Conservation (phyloP, 306 rosid genomes). For the Trifolium subterraneum region DNA sequence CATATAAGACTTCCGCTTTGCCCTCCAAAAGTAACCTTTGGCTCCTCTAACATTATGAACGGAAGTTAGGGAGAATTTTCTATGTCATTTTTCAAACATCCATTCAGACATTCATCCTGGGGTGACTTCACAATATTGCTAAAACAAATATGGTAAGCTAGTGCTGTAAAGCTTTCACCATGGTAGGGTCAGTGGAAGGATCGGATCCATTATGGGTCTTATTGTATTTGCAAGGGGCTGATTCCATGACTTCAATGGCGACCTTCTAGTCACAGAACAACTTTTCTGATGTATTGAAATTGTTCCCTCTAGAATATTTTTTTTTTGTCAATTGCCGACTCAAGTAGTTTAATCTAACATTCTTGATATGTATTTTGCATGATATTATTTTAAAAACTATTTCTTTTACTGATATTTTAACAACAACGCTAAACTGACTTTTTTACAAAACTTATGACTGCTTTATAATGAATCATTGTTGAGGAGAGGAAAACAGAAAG, state of each 20-base stretch:
- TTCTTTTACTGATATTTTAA: neutral
- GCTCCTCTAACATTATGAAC: conserved; percentile 23
- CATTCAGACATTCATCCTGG: conserved; percentile 15
- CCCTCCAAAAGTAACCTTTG: neutral
- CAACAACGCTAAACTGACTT: neutral
- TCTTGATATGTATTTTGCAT: conserved; percentile 17
- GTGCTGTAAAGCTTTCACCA: conserved; percentile 7
- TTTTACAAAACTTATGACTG: conserved; percentile 1
- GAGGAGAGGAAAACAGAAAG: neutral
- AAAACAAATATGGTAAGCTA: neutral
- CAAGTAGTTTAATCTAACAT: conserved; percentile 8
- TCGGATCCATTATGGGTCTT: neutral
- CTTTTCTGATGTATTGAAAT: neutral
- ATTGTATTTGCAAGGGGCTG: neutral
- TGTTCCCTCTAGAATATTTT: neutral
- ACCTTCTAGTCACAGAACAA: neutral
- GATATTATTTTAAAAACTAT: conserved; percentile 4
- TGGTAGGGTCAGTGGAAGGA: conserved; percentile 10
- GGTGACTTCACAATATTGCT: conserved; percentile 6
- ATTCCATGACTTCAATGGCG: neutral
- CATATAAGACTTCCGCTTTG: too few species aligned
- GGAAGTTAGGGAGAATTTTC: conserved; percentile 5
- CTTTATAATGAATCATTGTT: conserved; percentile 9
- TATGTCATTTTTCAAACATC: conserved; percentile 7
- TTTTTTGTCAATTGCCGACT: too few species aligned